phyloP scores from a whole-genome alignment of 176 grass and related monocot genomes.

The Triticum monococcum region DNA sequence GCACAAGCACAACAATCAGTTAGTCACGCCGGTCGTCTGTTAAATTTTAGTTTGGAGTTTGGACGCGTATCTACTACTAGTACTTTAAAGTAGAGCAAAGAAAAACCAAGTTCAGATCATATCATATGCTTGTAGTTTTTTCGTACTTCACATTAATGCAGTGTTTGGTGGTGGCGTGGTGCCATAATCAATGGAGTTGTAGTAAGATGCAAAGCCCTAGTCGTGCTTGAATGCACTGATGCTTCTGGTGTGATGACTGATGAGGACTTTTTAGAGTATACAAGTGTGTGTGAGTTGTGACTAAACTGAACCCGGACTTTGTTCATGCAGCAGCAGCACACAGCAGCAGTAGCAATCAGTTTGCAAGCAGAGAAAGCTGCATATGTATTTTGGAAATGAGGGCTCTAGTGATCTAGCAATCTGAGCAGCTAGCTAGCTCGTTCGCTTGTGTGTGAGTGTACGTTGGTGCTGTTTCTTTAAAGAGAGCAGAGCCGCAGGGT shows the following conservation, averaged over 20 bases:
- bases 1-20: not conserved
- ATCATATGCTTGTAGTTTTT: not conserved
- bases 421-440: not conserved
- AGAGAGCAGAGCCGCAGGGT: constrained; percentile 31
- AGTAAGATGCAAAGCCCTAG: not conserved
- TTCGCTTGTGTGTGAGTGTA: constrained; percentile 24
- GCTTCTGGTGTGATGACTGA: not conserved
- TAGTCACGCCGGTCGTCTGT: not conserved
- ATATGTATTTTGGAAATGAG: constrained; percentile 25
- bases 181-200: not conserved
- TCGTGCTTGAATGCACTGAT: constrained; percentile 4
- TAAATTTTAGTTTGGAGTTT: not conserved
- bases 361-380: constrained; percentile 20
- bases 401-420: constrained; percentile 25
- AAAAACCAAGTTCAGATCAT: not conserved
- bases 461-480: constrained; percentile 43
- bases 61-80: too few relatives aligned
- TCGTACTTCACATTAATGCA: constrained; percentile 2
- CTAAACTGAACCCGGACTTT: not conserved
- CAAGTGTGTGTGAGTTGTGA: constrained; percentile 10
- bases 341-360: not conserved
- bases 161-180: constrained; percentile 19
- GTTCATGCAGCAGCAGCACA: constrained; percentile 25
- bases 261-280: not conserved
- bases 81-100: not conserved